A percentile compares a stretch with the other conserved stretches of the same genome.
Conservation (phyloP, 2,329 filamentous ascomycete genomes). For the Lecanicillium sp. region DNA sequence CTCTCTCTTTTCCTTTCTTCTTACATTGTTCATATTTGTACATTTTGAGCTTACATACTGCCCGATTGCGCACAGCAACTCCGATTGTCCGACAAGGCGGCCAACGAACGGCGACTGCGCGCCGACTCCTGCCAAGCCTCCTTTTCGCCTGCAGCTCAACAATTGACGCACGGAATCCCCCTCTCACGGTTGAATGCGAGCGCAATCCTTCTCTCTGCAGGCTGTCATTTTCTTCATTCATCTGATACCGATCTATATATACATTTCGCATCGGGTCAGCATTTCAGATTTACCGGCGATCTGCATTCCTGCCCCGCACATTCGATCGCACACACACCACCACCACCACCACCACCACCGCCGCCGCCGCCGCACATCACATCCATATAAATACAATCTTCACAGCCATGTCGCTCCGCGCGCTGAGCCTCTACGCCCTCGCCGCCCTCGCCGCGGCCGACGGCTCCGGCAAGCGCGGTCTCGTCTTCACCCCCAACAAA, state of each 20-base stretch:
- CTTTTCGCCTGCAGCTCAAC: conserved; percentile 2
- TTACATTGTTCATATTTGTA: background rate
- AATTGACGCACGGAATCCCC: no score
- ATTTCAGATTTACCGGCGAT: conserved; percentile 4
- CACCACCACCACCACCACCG: no score
- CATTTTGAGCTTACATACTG: background rate
- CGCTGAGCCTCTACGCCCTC: conserved; percentile 17
- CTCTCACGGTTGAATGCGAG: no score
- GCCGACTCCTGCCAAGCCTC: background rate
- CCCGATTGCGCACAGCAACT: background rate
- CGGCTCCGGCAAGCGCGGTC: conserved; percentile 60
- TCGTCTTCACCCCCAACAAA: conserved; percentile 58
- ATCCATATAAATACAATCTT: background rate
- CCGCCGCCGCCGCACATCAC: no score
- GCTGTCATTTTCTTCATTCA: background rate
- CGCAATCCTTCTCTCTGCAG: no score
- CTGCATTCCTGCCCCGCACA: background rate
- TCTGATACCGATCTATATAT: background rate
- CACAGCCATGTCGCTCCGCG: conserved; percentile 6
- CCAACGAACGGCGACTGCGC: background rate
- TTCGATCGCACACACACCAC: no score
- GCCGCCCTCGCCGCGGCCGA: conserved; percentile 23
- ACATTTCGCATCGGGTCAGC: background rate
- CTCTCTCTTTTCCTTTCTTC: background rate
- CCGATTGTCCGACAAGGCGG: no score